phyloP scores from a whole-genome alignment of 345 rosid species.

The Nephelium lappaceum region DNA sequence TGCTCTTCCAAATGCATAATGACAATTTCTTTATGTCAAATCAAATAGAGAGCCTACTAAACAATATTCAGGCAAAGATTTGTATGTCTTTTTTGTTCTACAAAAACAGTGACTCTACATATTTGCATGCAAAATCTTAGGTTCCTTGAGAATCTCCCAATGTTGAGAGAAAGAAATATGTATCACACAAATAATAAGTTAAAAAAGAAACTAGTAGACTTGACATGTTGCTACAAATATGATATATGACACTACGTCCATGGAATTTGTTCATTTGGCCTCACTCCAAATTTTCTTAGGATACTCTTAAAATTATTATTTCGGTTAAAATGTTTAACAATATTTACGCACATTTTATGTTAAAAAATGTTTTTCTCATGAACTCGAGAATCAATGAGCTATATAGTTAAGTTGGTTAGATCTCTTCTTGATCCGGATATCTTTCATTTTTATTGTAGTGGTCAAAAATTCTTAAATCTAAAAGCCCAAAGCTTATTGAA shows the following conservation, averaged over 20 bases:
- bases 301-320: not conserved
- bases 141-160: not conserved
- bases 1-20: conserved; percentile 36
- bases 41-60: conserved; percentile 5
- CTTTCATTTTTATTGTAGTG: too few species aligned
- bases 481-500: too few species aligned
- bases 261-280: not conserved
- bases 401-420: too few species aligned
- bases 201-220: not conserved
- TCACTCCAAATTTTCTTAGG: not conserved
- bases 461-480: too few species aligned
- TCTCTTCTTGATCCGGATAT: too few species aligned
- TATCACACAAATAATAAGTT: not conserved
- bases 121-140: conserved; percentile 12
- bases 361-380: too few species aligned
- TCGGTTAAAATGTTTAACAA: not conserved
- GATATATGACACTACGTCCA: not conserved
- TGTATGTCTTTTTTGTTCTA: not conserved
- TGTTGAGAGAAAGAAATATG: not conserved
- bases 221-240: not conserved
- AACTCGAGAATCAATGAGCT: too few species aligned
- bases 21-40: conserved; percentile 44
- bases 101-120: not conserved
- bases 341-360: too few species aligned
- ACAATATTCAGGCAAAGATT: conserved; percentile 5